Evolutionary conservation across 768 basidiomycete genomes (phyloP), one percentile per base, ranked within the genome.

Genomic region (Psilocybe subaeruginosa): DNA sequence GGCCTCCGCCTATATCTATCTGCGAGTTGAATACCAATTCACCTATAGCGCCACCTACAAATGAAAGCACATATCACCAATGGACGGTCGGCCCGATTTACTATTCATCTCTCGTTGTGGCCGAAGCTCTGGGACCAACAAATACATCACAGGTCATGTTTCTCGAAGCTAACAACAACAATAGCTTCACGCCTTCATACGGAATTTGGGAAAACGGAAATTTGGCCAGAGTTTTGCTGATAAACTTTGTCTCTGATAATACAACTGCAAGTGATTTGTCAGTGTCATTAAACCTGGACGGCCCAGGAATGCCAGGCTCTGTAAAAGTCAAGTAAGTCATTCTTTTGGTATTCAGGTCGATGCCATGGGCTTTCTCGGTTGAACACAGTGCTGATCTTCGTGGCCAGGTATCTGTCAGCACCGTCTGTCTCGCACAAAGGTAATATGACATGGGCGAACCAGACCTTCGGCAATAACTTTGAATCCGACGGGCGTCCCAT

Each of bases 51-150:
- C 86, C 77, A 68, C 85, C 80, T 62, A 85, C 78, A 39, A 86
- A 88, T 68, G 79, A 88, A 61, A 82, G 85, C 4, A 68, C 77
- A 0, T 85, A 80, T 74, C 82, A 81, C 59, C 77, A 88, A 75
- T 93, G 91, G 91, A 90, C 89, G 0, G 77, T 92, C 45, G 90
- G 90, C 0, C 85, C 91, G 0, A 77, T 89, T 58, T 93, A 90
- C 76, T 94, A 93, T 72, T 82, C 90, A 2, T 81, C 87, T 4
- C 77, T 95, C 6, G 80, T 85, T 62, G 76, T 90, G 60, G 87
- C 91, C 1, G 92, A 94, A 71, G 79, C 80, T 5, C 77, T 94
- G 19, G 90, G 90, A 8, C 73, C 82, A 12, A 82, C 82, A n/a
- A 88, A 89, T 70, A 70, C 68, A 0, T 82, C 87, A 0, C 89